A percentile compares a stretch with the other conserved stretches of the same genome.
Evolutionary conservation across 192 early-diverging fungal genomes (phyloP).

Genomic region (Umbelopsis sp.): DNA sequence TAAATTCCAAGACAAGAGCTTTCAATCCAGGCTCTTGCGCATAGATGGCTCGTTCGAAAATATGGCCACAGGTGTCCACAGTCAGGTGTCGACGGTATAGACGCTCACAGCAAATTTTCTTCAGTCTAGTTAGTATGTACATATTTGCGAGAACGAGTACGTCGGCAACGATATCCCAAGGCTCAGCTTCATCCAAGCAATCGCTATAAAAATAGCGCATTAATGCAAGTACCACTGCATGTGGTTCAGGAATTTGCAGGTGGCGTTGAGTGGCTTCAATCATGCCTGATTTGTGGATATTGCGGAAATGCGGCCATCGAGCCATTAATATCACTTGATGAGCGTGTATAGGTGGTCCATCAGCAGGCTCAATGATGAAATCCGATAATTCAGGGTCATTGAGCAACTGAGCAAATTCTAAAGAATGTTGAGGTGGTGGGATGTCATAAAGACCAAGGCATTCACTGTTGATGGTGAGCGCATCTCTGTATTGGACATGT

Average conservation of each 20-base stretch:
- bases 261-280: slow-evolving; percentile 47
- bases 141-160: slow-evolving; percentile 61
- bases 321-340: slow-evolving; percentile 58
- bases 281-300: slow-evolving; percentile 52
- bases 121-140: slow-evolving; percentile 57
- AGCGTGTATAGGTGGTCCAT: slow-evolving; percentile 49
- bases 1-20: slow-evolving; percentile 49
- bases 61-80: slow-evolving; percentile 52
- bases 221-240: slow-evolving; percentile 52
- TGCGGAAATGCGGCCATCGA: slow-evolving; percentile 65
- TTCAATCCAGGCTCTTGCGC: slow-evolving; percentile 58
- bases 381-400: slow-evolving; percentile 58
- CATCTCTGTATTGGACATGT: slow-evolving; percentile 35
- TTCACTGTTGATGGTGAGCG: slow-evolving; percentile 57
- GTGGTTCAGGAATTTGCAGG: slow-evolving; percentile 56
- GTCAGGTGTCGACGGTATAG: slow-evolving; percentile 51
- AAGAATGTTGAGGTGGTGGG: slow-evolving; percentile 41
- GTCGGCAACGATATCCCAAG: slow-evolving; percentile 48
- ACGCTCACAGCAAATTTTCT: slow-evolving; percentile 55
- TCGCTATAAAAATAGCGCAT: slow-evolving; percentile 65
- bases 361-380: slow-evolving; percentile 51
- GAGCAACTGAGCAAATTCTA: slow-evolving; percentile 52
- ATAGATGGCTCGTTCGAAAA: slow-evolving; percentile 57
- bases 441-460: slow-evolving; percentile 56
- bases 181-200: slow-evolving; percentile 40